These are phyloP conservation scores for Helotiales sp. DNA, from an alignment of 2,329 filamentous ascomycete species.

Conservation along the genomic window DNA sequence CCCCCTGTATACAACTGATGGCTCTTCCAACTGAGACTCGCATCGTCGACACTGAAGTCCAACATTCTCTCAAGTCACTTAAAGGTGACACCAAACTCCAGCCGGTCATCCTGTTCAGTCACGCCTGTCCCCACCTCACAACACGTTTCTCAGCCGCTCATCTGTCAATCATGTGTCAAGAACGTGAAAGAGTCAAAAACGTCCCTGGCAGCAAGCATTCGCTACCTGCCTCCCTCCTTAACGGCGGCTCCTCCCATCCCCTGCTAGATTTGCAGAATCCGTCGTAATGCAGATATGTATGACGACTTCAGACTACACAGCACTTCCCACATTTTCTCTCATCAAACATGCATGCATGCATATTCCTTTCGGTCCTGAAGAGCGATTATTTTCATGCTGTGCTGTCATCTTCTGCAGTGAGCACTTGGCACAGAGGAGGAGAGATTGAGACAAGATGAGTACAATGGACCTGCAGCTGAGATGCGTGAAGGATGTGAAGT, in stretches of 20 bases:
- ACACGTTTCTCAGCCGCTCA: neutral
- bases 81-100: neutral
- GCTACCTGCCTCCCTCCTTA: neutral
- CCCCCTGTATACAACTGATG: too few species aligned
- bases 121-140: neutral
- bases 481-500: neutral
- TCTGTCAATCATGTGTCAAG: neutral
- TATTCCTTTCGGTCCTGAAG: conserved; percentile 1
- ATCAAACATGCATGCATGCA: neutral
- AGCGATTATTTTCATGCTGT: neutral
- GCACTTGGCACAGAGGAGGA: neutral
- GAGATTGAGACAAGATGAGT: neutral
- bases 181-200: neutral
- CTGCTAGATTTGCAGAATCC: neutral
- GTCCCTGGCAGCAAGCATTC: too few species aligned
- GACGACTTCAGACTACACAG: neutral
- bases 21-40: too few species aligned
- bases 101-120: neutral
- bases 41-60: too few species aligned
- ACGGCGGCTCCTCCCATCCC: neutral
- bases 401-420: neutral
- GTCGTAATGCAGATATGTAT: neutral
- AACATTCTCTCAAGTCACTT: too few species aligned
- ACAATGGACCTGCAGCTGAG: neutral
- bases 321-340: neutral